Base-by-base conservation (phyloP, 2,329 filamentous ascomycete genomes). In the Aspergillus cejpii region DNA sequence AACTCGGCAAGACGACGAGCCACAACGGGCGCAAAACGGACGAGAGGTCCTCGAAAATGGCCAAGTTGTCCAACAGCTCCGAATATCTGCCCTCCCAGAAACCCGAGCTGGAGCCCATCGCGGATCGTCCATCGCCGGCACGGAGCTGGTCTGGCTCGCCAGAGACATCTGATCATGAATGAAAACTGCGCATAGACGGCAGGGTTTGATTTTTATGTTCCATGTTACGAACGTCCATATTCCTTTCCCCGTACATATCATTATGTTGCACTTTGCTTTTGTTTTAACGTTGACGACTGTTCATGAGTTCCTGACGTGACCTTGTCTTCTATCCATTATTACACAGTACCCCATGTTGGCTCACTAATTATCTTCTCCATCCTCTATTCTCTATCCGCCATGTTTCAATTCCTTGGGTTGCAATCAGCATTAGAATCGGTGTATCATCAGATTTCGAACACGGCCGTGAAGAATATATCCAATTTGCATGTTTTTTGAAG, bases 41-140 rank as follows among this genome's bases (percentile, higher is more conserved):
- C 26, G 50, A 60, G 28, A 57, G 63, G 21, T 67, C 65, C 31
- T 55, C 65, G 11, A 67, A 67, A 48, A 55, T 66, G 36, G 57
- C 61, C 44, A 66, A 63, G 43, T 43, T 66, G 24, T 62, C 59
- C 21, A 52, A 58, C 33, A 55, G 64, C 14, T 46, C 52, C 27
- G 50, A 58, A 11, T 62, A 65, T 40, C 43, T 61, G 12, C 56
- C 57, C 36, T 53, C 59, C 6, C 54, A 55, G 6, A 69, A 69
- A 47, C 61, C 63, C 20, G 67, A 69, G 49, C 47, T 69, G 48
- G 63, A 67, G 46, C 52, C 53, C 29, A 48, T 53, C 19, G 37
- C 52, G 21, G 58, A 59, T 47, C 53, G 43, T 33, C 40, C 52
- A 36, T 40, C 51, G 36, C 54, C 59, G 12, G 54, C 41, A 24